A percentile compares a stretch with the other conserved stretches of the same genome.
Evolutionary conservation across 345 rosid species (phyloP).

Genomic region (Reutealis trisperma): DNA sequence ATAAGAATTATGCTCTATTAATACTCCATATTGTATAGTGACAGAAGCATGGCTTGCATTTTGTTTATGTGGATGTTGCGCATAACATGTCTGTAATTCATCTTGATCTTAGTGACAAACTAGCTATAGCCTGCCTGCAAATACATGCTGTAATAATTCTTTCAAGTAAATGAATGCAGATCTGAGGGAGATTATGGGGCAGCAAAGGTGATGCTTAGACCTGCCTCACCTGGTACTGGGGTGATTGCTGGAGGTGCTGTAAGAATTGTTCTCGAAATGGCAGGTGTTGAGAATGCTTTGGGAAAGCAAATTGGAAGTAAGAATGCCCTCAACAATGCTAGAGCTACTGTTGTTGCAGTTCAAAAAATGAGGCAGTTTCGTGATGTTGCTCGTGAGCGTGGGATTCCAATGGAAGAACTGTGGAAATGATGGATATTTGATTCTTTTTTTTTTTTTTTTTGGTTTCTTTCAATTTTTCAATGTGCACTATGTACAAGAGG

Average conservation of each 20-base stretch:
- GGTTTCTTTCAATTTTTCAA: not conserved
- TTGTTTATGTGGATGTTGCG: conserved; percentile 3
- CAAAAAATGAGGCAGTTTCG: conserved; percentile 77
- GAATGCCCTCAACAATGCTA: conserved; percentile 87
- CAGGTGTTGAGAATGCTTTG: conserved; percentile 80
- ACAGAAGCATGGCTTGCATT: not conserved
- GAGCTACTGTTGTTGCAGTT: conserved; percentile 83
- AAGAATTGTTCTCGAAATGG: conserved; percentile 88
- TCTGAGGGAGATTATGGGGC: conserved; percentile 86
- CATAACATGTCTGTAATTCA: not conserved
- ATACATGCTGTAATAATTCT: not conserved
- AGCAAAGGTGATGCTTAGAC: conserved; percentile 93
- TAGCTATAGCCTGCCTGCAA: not conserved
- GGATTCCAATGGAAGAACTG: conserved; percentile 89
- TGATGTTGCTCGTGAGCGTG: conserved; percentile 83
- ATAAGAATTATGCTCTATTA: not conserved
- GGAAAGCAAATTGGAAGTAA: conserved; percentile 83
- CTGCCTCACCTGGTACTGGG: conserved; percentile 90
- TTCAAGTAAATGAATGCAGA: conserved; percentile 38
- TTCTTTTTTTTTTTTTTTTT: not conserved
- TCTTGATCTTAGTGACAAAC: not conserved
- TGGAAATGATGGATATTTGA: conserved; percentile 54
- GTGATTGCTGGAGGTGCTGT: conserved; percentile 96
- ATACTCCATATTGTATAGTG: not conserved
- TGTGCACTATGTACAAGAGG: conserved; percentile 21